Conservation (phyloP, 495 filamentous ascomycete species). For the Cercophora samala region DNA sequence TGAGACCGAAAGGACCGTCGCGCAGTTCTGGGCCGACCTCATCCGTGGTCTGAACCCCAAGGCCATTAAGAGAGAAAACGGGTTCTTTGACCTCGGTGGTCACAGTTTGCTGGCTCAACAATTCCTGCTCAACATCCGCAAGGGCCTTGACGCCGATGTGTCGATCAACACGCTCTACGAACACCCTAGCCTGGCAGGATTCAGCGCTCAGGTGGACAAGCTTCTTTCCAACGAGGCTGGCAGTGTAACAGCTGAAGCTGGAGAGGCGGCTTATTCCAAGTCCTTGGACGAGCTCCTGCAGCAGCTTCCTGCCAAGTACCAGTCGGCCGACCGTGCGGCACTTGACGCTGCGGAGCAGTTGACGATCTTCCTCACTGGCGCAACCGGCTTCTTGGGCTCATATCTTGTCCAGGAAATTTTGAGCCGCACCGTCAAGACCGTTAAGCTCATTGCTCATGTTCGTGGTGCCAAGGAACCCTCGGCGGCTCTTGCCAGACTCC, state of each 20-base stretch:
- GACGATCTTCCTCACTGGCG: slow-evolving; percentile 82
- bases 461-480: slow-evolving; percentile 55
- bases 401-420: slow-evolving; percentile 77
- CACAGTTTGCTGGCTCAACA: slow-evolving; percentile 86
- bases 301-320: slow-evolving; percentile 39
- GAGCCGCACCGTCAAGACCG: slow-evolving; percentile 49
- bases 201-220: slow-evolving; percentile 72
- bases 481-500: slow-evolving; percentile 50
- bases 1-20: slow-evolving; percentile 39
- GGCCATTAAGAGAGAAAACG: slow-evolving; percentile 61
- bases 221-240: slow-evolving; percentile 37
- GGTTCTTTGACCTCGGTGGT: slow-evolving; percentile 86
- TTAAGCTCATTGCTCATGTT: slow-evolving; percentile 75
- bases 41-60: slow-evolving; percentile 56
- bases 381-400: slow-evolving; percentile 86
- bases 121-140: slow-evolving; percentile 65
- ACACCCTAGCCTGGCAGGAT: slow-evolving; percentile 67
- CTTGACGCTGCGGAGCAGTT: slow-evolving; percentile 35
- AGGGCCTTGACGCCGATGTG: slow-evolving; percentile 63
- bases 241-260: slow-evolving; percentile 46
- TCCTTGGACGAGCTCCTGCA: slow-evolving; percentile 48
- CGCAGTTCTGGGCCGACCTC: slow-evolving; percentile 40
- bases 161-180: slow-evolving; percentile 75
- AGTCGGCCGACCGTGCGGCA: slow-evolving; percentile 33
- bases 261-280: slow-evolving; percentile 65